These are phyloP conservation scores for Diaporthe longicolla DNA, from an alignment of 2,329 filamentous ascomycete genomes.

Conservation along the genomic window DNA sequence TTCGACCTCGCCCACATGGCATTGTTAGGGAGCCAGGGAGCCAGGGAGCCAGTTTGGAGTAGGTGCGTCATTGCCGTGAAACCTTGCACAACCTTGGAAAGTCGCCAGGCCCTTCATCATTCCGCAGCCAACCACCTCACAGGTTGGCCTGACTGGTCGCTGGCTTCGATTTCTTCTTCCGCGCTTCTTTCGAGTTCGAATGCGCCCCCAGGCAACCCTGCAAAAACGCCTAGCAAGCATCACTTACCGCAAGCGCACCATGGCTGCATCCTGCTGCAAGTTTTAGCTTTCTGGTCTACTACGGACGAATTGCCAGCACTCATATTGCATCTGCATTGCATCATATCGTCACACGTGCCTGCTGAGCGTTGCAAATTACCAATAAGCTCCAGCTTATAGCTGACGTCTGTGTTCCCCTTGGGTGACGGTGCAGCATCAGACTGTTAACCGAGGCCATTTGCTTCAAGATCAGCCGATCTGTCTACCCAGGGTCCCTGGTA, in stretches of 20 bases:
- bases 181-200: slow-evolving; percentile 24
- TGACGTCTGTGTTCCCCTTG: neutral
- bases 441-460: neutral
- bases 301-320: slow-evolving; percentile 4
- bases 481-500: neutral
- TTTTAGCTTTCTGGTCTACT: neutral
- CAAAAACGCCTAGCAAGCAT: slow-evolving; percentile 3
- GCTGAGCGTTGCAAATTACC: slow-evolving; percentile 21
- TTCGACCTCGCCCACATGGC: slow-evolving; percentile 42
- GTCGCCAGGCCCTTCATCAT: slow-evolving; percentile 32
- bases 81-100: slow-evolving; percentile 34
- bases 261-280: slow-evolving; percentile 14
- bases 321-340: slow-evolving; percentile 38
- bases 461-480: neutral
- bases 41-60: slow-evolving; percentile 39
- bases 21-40: slow-evolving; percentile 36
- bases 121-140: slow-evolving; percentile 22
- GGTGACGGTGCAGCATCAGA: neutral
- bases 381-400: neutral
- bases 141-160: slow-evolving; percentile 9
- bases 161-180: slow-evolving; percentile 33
- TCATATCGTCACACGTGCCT: slow-evolving; percentile 38
- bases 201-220: slow-evolving; percentile 19
- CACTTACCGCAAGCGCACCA: slow-evolving; percentile 10
- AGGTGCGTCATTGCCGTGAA: slow-evolving; percentile 39